Evolutionary conservation across 2,329 filamentous ascomycete genomes (phyloP).

Genomic region (Ophiostoma ulmi): DNA sequence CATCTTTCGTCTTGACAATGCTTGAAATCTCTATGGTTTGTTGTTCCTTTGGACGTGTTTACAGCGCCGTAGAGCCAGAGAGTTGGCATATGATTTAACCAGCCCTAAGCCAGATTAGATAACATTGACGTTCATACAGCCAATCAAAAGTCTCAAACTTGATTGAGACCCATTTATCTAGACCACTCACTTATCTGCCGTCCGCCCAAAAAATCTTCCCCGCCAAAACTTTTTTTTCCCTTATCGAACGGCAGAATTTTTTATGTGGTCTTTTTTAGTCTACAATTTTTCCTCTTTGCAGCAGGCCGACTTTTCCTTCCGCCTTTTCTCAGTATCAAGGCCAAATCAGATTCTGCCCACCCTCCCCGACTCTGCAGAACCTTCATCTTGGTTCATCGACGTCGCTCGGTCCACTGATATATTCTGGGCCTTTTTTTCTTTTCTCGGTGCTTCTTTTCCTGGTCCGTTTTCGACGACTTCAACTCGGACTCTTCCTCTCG

Average conservation of each 20-base stretch:
- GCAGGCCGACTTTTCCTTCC: slow-evolving; percentile 17
- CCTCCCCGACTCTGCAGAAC: slow-evolving; percentile 9
- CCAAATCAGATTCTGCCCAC: background rate
- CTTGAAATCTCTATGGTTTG: background rate
- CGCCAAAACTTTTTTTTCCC: slow-evolving; percentile 24
- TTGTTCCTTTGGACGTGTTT: background rate
- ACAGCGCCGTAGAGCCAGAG: background rate
- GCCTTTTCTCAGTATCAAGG: slow-evolving; percentile 7
- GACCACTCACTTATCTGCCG: background rate
- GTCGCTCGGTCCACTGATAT: slow-evolving; percentile 3
- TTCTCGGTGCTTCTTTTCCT: background rate
- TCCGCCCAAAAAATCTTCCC: slow-evolving; percentile 14
- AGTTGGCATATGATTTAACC: background rate
- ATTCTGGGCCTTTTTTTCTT: background rate
- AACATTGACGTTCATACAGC: background rate
- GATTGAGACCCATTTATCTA: background rate
- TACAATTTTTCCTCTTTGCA: slow-evolving; percentile 13
- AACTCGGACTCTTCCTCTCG: no score
- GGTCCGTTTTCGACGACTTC: background rate
- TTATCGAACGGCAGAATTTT: slow-evolving; percentile 19
- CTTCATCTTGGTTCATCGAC: slow-evolving; percentile 3
- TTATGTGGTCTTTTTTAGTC: slow-evolving; percentile 15
- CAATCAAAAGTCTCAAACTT: background rate
- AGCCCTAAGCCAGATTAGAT: slow-evolving; percentile 13
- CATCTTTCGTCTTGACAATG: background rate